Evolutionary conservation across 2,329 filamentous ascomycete genomes (phyloP).

Genomic region (Colletotrichum brevisporum): DNA sequence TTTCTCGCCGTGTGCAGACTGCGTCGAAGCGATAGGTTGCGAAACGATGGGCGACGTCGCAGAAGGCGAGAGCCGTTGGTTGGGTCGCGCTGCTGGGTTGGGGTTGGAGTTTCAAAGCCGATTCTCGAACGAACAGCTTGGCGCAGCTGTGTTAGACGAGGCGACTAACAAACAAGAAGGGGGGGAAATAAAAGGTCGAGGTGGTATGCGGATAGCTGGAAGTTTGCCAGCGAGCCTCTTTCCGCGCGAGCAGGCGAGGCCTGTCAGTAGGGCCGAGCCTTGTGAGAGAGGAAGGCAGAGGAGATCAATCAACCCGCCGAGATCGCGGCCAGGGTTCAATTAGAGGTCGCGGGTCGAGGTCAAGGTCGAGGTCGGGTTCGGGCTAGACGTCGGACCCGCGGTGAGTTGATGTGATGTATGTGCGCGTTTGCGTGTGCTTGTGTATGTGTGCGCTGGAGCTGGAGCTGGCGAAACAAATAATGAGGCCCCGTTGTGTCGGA

Average conservation of each 20-base stretch:
- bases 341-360: conserved; percentile 10
- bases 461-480: not conserved
- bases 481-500: not conserved
- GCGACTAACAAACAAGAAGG: not conserved
- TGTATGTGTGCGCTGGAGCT: not conserved
- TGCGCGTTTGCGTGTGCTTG: not conserved
- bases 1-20: conserved; percentile 31
- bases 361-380: conserved; percentile 9
- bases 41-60: conserved; percentile 32
- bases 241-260: too few relatives aligned
- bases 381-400: not conserved
- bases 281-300: too few relatives aligned
- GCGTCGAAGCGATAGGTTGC: conserved; percentile 22
- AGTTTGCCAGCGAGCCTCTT: too few relatives aligned
- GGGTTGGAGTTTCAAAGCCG: conserved; percentile 22
- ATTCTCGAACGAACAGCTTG: conserved; percentile 1
- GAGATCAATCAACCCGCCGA: not conserved
- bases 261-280: too few relatives aligned
- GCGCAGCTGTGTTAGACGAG: not conserved
- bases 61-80: conserved; percentile 38
- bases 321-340: conserved; percentile 4
- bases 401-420: conserved; percentile 25
- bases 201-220: too few relatives aligned
- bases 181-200: not conserved
- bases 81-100: conserved; percentile 27